Conservation (phyloP, 345 rosid genomes). For the Bretschneidera sinensis region DNA sequence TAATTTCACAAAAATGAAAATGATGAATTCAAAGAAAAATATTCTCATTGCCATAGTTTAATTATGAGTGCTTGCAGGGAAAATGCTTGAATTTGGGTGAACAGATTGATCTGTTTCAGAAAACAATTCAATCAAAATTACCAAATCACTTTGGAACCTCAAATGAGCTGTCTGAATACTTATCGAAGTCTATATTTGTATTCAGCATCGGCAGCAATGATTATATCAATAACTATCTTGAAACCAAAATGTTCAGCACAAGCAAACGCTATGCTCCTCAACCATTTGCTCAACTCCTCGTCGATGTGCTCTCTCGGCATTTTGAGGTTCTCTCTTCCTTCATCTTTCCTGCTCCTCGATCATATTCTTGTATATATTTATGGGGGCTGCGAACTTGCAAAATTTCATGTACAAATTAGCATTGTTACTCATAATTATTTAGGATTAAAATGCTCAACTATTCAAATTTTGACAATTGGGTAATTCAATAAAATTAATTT, state of each 20-base stretch:
- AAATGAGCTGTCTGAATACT: constrained; percentile 13
- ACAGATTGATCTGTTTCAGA: constrained; percentile 30
- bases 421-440: too few relatives aligned
- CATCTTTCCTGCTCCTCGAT: too few relatives aligned
- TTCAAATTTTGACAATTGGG: too few relatives aligned
- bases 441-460: too few relatives aligned
- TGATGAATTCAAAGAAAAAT: too few relatives aligned
- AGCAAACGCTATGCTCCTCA: constrained; percentile 17
- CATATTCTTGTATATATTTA: too few relatives aligned
- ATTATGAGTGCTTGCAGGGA: constrained; percentile 38
- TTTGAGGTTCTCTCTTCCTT: constrained; percentile 22
- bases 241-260: background rate
- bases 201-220: constrained; percentile 41
- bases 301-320: constrained; percentile 18
- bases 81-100: constrained; percentile 37
- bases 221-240: constrained; percentile 24
- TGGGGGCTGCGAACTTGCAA: too few relatives aligned
- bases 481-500: too few relatives aligned
- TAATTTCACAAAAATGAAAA: too few relatives aligned
- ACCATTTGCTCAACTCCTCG: constrained; percentile 26
- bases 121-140: constrained; percentile 11
- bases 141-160: constrained; percentile 14
- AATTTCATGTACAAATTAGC: too few relatives aligned
- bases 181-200: constrained; percentile 33
- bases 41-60: too few relatives aligned